phyloP scores from a whole-genome alignment of 805 yeast species.

The Lipomyces orientalis region DNA sequence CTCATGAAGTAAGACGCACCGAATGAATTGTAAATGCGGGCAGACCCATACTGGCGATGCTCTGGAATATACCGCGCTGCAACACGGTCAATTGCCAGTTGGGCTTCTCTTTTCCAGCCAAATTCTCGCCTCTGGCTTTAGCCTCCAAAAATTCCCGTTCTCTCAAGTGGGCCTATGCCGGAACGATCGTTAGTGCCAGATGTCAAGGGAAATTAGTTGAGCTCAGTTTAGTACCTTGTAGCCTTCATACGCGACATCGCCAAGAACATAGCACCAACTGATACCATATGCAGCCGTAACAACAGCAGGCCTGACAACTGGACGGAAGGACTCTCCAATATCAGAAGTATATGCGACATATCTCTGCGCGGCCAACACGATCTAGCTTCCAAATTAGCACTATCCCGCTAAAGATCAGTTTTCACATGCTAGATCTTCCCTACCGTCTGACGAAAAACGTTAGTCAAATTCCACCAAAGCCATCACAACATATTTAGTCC shows the following conservation, averaged over 20 bases:
- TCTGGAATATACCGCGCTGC: slow-evolving; percentile 79
- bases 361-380: slow-evolving; percentile 73
- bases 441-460: slow-evolving; percentile 16
- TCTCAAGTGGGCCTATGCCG: slow-evolving; percentile 25
- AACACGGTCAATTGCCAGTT: slow-evolving; percentile 71
- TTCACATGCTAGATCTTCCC: neutral
- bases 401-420: neutral
- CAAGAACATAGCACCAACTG: slow-evolving; percentile 76
- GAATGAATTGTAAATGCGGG: slow-evolving; percentile 87
- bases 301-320: slow-evolving; percentile 72
- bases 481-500: neutral
- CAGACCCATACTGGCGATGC: slow-evolving; percentile 82
- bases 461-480: neutral
- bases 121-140: slow-evolving; percentile 72
- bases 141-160: slow-evolving; percentile 39
- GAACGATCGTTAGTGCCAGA: neutral
- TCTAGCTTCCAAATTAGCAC: slow-evolving; percentile 41
- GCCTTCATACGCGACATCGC: slow-evolving; percentile 74
- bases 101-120: slow-evolving; percentile 43
- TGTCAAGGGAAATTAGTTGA: slow-evolving; percentile 65
- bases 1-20: slow-evolving; percentile 15
- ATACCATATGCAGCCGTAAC: slow-evolving; percentile 72
- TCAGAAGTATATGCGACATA: slow-evolving; percentile 88
- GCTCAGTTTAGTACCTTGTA: slow-evolving; percentile 57
- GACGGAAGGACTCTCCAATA: slow-evolving; percentile 84